Evolutionary conservation across 164 flowering plant species (phyloP), one percentile per base, ranked within the genome.

Genomic region (Aristolochia californica): DNA sequence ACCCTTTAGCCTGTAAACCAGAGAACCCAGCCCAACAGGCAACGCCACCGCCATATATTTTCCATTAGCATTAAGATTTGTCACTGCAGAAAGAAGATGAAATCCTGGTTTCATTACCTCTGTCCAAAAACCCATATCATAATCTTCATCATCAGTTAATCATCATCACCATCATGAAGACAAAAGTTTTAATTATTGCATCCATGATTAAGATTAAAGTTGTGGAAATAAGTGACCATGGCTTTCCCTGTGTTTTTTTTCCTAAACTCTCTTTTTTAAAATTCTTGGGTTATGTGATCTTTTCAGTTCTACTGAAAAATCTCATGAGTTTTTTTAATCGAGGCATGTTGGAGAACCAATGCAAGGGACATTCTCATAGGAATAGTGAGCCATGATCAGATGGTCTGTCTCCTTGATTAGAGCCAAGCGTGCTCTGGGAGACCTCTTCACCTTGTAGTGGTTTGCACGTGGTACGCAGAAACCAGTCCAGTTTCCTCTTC

Each of bases 361-460:
- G 78, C 64, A 70, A 74, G 66, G 72, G 78, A 88, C 87, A 85
- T 83, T 88, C 91, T 68, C 83, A 72, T 73, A 64, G 64, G 70
- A 71, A 59, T 30, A 48, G 76, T 50, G 79, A 74, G 70, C 56
- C 57, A 47, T 17, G 68, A 75, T 68, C 77, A 77, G 81, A 75
- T 75, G 81, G 71, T 66, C 61, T 82, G 93, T 81, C 91, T 77
- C 89, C 88, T 72, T 80, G 76, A 76, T 78, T 77, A 84, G 78
- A 83, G 69, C 88, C 91, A 79, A 68, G 97, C 97, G 89, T 86
- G 97, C 86, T 62, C 82, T 86, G 70, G 87, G 72, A 73, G 73
- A 53, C 58, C 45, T 26, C 54, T 50, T 17, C 26, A 50, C 54
- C 15, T 2, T 10, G 27, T 49, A 14, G 71, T 83, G 89, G 80